phyloP scores from a whole-genome alignment of 768 basidiomycete species.

The Psilocybe subaeruginosa region DNA sequence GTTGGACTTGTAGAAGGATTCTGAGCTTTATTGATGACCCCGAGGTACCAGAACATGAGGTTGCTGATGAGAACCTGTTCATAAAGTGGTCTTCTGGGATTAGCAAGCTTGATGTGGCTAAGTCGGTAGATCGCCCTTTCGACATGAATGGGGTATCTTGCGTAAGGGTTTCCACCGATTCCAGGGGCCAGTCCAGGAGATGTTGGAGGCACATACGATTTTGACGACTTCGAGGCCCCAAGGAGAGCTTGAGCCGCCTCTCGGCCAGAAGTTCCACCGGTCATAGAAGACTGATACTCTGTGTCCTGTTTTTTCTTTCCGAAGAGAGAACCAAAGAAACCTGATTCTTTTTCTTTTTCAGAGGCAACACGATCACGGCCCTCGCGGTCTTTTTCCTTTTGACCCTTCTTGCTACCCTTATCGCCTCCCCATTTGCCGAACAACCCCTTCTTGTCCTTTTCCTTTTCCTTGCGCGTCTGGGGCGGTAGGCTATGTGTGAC shows the following conservation, averaged over 20 bases:
- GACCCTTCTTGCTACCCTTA: conserved; percentile 60
- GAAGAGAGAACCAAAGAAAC: conserved; percentile 94
- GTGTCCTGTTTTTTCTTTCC: conserved; percentile 86
- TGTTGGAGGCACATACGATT: conserved; percentile 59
- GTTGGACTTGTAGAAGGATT: conserved; percentile 41
- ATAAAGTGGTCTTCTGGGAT: conserved; percentile 93
- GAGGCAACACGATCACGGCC: conserved; percentile 47
- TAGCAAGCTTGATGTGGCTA: conserved; percentile 98
- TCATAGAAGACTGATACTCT: conserved; percentile 34
- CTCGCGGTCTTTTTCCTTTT: conserved; percentile 45
- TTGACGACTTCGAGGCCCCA: conserved; percentile 81
- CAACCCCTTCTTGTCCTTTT: conserved; percentile 75
- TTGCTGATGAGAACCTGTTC: conserved; percentile 95
- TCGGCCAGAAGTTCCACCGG: conserved; percentile 61
- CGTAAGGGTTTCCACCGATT: conserved; percentile 47
- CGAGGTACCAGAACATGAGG: conserved; percentile 99
- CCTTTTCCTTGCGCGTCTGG: conserved; percentile 67
- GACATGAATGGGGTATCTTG: conserved; percentile 97
- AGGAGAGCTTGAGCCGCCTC: conserved; percentile 88
- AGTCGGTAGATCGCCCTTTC: conserved; percentile 97
- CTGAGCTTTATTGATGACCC: conserved; percentile 93
- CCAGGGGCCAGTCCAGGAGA: conserved; percentile 57
- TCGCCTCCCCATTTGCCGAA: conserved; percentile 71
- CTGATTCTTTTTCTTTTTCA: conserved; percentile 72
- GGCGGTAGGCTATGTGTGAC: conserved; percentile 34